Percentiles rank a stretch among this genome's conserved stretches.
Evolutionary conservation across 2,329 filamentous ascomycete species (phyloP).

Genomic region (Colletotrichum incanum): DNA sequence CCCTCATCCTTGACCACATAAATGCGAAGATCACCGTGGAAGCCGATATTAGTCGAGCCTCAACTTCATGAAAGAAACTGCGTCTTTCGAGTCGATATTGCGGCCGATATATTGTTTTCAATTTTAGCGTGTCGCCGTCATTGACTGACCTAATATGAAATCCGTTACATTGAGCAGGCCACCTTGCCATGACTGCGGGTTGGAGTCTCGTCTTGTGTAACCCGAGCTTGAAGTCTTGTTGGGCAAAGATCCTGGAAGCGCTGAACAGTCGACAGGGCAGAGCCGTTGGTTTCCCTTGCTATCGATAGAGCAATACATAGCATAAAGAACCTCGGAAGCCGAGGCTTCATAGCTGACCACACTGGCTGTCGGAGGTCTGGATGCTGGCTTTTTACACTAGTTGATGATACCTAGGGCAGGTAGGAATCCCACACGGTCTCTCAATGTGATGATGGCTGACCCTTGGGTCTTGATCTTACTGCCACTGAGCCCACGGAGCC

Average conservation of each 20-base stretch:
- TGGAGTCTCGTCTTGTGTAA: constrained; percentile 24
- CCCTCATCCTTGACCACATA: constrained; percentile 7
- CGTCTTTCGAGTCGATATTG: constrained; percentile 3
- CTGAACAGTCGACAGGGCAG: background rate
- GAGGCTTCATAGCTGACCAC: background rate
- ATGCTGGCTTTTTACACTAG: background rate
- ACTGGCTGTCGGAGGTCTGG: too few species aligned
- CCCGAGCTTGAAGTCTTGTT: constrained; percentile 9
- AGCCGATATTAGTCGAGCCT: constrained; percentile 19
- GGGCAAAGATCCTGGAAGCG: background rate
- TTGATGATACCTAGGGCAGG: background rate
- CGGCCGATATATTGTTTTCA: constrained; percentile 31
- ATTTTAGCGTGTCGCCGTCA: constrained; percentile 16
- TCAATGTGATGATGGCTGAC: background rate
- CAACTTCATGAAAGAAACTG: background rate
- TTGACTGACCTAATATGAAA: constrained; percentile 5
- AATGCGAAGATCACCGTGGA: constrained; percentile 3
- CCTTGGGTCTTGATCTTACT: constrained; percentile 1
- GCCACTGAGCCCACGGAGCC: background rate
- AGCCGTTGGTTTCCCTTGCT: background rate
- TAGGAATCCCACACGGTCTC: background rate
- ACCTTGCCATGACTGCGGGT: constrained; percentile 21
- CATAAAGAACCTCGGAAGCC: background rate
- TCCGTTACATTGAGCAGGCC: constrained; percentile 17
- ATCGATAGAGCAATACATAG: background rate